Evolutionary conservation across 345 rosid genomes (phyloP).

Genomic region (Salix exigua): DNA sequence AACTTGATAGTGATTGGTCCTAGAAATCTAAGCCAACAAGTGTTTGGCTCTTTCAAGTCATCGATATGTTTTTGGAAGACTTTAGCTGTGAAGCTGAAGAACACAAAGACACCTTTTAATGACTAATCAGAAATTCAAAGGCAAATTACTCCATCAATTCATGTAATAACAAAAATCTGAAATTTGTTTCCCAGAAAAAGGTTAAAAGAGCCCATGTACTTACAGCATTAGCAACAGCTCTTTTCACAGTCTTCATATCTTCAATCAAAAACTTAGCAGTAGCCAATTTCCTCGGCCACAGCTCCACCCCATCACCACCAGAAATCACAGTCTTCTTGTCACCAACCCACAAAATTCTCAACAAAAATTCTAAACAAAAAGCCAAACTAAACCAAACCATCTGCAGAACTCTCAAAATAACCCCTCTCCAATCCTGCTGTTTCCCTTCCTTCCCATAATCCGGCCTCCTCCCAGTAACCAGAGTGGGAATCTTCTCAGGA

Average conservation of each 20-base stretch:
- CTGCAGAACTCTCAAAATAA: constrained; percentile 16
- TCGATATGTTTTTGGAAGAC: too few species aligned
- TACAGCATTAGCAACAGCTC: constrained; percentile 38
- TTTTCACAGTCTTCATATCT: constrained; percentile 54
- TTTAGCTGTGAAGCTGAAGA: background rate
- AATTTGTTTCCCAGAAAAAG: too few species aligned
- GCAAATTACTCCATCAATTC: background rate
- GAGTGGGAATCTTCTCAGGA: constrained; percentile 26
- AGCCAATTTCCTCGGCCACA: constrained; percentile 56
- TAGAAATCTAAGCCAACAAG: background rate
- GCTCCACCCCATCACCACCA: constrained; percentile 62
- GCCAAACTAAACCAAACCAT: constrained; percentile 38
- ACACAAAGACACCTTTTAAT: background rate
- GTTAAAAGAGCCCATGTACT: background rate
- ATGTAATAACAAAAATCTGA: background rate
- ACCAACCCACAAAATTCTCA: constrained; percentile 30
- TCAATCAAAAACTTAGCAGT: constrained; percentile 46
- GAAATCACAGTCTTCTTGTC: constrained; percentile 41
- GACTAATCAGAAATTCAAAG: background rate
- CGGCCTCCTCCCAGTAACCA: constrained; percentile 4
- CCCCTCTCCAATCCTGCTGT: constrained; percentile 10
- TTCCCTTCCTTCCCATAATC: background rate
- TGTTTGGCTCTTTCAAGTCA: too few species aligned
- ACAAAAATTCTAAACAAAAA: constrained; percentile 29
- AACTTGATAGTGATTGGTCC: background rate